phyloP scores from a whole-genome alignment of 306 rosid species.

The Styphnolobium japonicum region DNA sequence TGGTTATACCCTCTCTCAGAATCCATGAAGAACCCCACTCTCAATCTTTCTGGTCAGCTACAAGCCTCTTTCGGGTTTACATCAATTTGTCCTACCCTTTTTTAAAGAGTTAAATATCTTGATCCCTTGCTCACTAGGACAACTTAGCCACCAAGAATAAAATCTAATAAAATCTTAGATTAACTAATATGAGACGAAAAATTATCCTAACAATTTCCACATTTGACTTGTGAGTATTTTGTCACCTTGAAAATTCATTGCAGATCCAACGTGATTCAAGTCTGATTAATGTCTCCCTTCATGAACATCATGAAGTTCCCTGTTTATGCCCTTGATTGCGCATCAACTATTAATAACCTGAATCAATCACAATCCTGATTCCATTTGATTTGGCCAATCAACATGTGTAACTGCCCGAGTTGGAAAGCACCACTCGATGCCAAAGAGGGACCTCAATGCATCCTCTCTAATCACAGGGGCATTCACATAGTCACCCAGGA shows the following conservation, averaged over 20 bases:
- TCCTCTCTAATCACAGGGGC: background rate
- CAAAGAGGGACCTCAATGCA: no score
- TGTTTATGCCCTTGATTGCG: background rate
- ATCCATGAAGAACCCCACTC: no score
- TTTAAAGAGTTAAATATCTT: background rate
- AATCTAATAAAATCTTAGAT: background rate
- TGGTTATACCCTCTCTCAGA: no score
- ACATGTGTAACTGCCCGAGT: no score
- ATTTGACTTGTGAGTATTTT: background rate
- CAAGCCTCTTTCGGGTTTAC: no score
- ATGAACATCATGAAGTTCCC: background rate
- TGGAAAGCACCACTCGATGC: no score
- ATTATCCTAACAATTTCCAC: background rate
- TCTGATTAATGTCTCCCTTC: background rate
- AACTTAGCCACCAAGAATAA: background rate
- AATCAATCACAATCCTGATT: background rate
- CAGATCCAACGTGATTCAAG: background rate
- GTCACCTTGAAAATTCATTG: background rate
- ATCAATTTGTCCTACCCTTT: background rate
- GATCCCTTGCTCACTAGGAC: background rate
- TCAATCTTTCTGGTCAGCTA: no score
- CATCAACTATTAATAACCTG: background rate
- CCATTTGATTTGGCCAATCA: no score
- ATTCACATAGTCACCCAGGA: background rate
- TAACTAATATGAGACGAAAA: background rate